Conservation (phyloP, 1,139 yeast genomes). For the Zygosaccharomyces pseudobailii region DNA sequence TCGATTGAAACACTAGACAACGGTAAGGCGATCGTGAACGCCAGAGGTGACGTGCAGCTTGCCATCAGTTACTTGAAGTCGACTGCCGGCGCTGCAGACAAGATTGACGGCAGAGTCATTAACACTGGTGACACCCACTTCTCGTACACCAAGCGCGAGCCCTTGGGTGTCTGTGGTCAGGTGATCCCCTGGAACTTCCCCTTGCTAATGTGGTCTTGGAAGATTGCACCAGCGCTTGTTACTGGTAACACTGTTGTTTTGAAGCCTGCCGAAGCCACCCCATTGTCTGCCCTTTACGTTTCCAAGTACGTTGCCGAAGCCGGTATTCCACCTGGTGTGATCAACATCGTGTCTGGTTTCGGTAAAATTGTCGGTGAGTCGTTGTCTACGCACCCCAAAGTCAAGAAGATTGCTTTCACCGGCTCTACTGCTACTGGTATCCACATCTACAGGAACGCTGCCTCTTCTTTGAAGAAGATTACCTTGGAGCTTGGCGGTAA, state of each 20-base stretch:
- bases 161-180: slow-evolving; percentile 61
- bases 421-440: slow-evolving; percentile 62
- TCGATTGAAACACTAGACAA: slow-evolving; percentile 72
- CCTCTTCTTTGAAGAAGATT: slow-evolving; percentile 51
- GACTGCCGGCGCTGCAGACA: slow-evolving; percentile 72
- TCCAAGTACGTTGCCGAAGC: slow-evolving; percentile 48
- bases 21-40: slow-evolving; percentile 56
- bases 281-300: slow-evolving; percentile 53
- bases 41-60: slow-evolving; percentile 51
- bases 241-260: slow-evolving; percentile 58
- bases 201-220: slow-evolving; percentile 58
- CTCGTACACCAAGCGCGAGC: slow-evolving; percentile 47
- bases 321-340: slow-evolving; percentile 55
- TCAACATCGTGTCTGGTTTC: slow-evolving; percentile 53
- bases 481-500: slow-evolving; percentile 63
- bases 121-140: slow-evolving; percentile 50
- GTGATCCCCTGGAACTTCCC: slow-evolving; percentile 68
- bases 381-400: slow-evolving; percentile 46
- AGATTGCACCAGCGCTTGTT: slow-evolving; percentile 56
- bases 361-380: slow-evolving; percentile 59
- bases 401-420: slow-evolving; percentile 56
- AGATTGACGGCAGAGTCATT: slow-evolving; percentile 56
- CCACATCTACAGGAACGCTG: slow-evolving; percentile 50
- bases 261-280: slow-evolving; percentile 59
- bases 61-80: slow-evolving; percentile 54